Evolutionary conservation across 768 basidiomycete genomes (phyloP).

Genomic region (Naganishia onofrii): DNA sequence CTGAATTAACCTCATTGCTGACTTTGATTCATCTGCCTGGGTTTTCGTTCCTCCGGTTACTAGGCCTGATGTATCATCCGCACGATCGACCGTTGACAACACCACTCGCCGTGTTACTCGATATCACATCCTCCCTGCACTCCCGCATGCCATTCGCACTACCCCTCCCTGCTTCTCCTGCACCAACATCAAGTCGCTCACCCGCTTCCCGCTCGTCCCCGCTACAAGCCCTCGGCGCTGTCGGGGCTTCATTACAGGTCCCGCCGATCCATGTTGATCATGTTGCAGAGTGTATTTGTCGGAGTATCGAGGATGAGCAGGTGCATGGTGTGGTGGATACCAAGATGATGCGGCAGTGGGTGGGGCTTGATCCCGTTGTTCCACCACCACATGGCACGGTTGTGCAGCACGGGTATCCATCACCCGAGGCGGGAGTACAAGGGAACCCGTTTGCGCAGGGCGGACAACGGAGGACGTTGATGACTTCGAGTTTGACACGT

Average conservation of each 20-base stretch:
- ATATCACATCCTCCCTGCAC: conserved; percentile 73
- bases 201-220: conserved; percentile 61
- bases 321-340: conserved; percentile 57
- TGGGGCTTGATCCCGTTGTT: conserved; percentile 36
- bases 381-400: no score
- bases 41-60: background rate
- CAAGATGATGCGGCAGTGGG: conserved; percentile 60
- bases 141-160: conserved; percentile 53
- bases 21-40: no score
- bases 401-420: no score
- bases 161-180: conserved; percentile 55
- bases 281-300: conserved; percentile 76
- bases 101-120: conserved; percentile 76
- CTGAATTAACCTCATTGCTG: no score
- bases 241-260: conserved; percentile 64
- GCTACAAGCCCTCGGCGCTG: conserved; percentile 38
- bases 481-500: background rate
- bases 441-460: background rate
- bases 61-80: conserved; percentile 90
- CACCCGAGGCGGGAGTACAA: background rate
- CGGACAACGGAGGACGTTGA: background rate
- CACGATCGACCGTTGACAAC: conserved; percentile 86
- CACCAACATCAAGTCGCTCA: conserved; percentile 38
- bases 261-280: conserved; percentile 95
- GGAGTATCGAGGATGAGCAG: conserved; percentile 58